Evolutionary conservation across 2,329 filamentous ascomycete genomes (phyloP).

Genomic region (Ramularia endophylla): DNA sequence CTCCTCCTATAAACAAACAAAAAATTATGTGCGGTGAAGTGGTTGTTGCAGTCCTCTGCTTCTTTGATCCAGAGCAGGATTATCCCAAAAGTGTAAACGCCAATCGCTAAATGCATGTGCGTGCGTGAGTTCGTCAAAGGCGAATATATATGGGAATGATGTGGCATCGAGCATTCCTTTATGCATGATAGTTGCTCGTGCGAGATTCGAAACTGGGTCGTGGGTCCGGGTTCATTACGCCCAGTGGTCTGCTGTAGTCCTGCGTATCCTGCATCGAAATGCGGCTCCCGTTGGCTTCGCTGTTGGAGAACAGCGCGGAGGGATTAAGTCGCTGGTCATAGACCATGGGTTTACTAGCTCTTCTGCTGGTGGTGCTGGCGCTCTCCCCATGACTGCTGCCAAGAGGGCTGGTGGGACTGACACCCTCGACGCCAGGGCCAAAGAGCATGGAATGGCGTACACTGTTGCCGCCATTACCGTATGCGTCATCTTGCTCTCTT

Average conservation of each 20-base stretch:
- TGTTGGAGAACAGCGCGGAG: conserved; percentile 39
- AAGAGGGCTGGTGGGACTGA: conserved; percentile 28
- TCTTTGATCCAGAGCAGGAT: conserved; percentile 3
- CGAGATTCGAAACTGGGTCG: conserved; percentile 27
- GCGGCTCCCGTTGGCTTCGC: conserved; percentile 40
- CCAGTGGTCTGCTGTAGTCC: conserved; percentile 42
- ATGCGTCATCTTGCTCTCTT: conserved; percentile 20
- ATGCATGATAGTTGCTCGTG: conserved; percentile 7
- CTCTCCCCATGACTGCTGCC: conserved; percentile 18
- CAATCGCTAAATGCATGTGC: conserved; percentile 11
- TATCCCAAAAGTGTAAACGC: conserved; percentile 1
- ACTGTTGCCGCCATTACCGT: conserved; percentile 23
- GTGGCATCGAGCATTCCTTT: conserved; percentile 4
- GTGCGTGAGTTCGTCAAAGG: conserved; percentile 16
- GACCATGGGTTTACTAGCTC: conserved; percentile 41
- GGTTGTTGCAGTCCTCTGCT: conserved; percentile 3
- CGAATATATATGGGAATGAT: conserved; percentile 10
- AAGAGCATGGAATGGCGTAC: conserved; percentile 30
- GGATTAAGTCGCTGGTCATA: conserved; percentile 47
- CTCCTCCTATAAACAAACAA: conserved; percentile 10
- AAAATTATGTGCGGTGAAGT: conserved; percentile 14
- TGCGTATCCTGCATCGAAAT: conserved; percentile 43
- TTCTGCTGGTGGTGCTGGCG: conserved; percentile 20
- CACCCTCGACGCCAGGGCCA: conserved; percentile 20
- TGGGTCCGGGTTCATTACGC: conserved; percentile 35